Conservation (phyloP, 345 rosid species). For the Arabis alpina region DNA sequence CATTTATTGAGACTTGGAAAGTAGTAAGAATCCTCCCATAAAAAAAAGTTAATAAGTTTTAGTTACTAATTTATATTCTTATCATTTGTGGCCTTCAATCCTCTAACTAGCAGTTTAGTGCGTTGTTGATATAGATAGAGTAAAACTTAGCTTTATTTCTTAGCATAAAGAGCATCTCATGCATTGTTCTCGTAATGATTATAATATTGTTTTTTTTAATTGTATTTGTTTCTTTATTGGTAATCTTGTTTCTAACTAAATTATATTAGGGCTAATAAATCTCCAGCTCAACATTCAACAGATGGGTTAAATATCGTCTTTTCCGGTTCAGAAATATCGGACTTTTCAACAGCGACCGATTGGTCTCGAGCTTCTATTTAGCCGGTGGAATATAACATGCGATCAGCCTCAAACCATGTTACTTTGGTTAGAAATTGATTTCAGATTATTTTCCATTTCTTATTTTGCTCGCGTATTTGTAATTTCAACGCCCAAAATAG, state of each 20-base stretch:
- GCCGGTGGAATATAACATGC: background rate
- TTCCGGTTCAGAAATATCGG: too few relatives aligned
- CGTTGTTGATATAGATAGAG: too few relatives aligned
- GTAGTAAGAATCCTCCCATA: constrained; percentile 23
- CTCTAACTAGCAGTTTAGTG: too few relatives aligned
- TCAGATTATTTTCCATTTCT: too few relatives aligned
- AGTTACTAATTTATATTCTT: constrained; percentile 19
- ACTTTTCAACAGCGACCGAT: too few relatives aligned
- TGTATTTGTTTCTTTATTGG: background rate
- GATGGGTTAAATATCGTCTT: too few relatives aligned
- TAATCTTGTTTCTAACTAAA: too few relatives aligned
- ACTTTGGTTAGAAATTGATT: too few relatives aligned
- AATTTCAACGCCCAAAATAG: background rate
- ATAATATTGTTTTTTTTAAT: background rate
- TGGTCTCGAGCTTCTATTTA: background rate
- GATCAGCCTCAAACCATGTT: background rate
- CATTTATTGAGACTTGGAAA: background rate
- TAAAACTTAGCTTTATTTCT: constrained; percentile 15
- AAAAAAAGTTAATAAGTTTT: background rate
- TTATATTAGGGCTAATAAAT: background rate
- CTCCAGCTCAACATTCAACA: background rate
- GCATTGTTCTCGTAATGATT: background rate
- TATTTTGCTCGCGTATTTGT: background rate
- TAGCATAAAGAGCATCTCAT: constrained; percentile 11
- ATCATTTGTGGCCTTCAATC: constrained; percentile 25